phyloP scores from a whole-genome alignment of 371 early-diverging fungal genomes.

The Haplosporangium sp. region DNA sequence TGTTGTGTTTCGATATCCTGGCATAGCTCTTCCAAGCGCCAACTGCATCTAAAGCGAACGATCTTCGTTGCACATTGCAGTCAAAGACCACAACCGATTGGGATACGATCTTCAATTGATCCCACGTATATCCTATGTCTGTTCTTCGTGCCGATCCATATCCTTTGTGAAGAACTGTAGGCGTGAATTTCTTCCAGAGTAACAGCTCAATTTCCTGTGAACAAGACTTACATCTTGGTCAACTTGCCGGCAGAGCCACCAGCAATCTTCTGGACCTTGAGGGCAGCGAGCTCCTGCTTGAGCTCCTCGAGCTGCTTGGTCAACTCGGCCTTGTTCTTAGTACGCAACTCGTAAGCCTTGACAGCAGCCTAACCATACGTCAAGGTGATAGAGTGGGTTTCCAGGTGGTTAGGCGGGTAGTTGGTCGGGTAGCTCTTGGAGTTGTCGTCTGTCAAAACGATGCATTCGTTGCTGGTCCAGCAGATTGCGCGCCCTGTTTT shows the following conservation, averaged over 20 bases:
- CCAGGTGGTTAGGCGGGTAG: no score
- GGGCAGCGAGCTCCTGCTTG: conserved; percentile 90
- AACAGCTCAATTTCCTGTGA: not conserved
- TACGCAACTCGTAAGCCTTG: conserved; percentile 91
- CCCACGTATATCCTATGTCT: no score
- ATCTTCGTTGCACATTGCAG: no score
- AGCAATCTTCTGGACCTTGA: conserved; percentile 92
- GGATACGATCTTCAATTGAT: no score
- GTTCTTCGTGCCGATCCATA: not conserved
- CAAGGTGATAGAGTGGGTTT: no score
- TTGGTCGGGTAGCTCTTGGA: not conserved
- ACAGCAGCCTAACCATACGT: conserved; percentile 69
- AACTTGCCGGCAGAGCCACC: conserved; percentile 80
- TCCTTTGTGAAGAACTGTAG: no score
- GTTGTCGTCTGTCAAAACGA: not conserved
- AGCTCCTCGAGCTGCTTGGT: conserved; percentile 89
- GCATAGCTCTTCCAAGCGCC: no score
- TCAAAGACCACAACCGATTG: no score
- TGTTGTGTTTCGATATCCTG: not conserved
- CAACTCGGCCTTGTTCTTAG: conserved; percentile 91
- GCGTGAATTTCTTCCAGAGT: no score
- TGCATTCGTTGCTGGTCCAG: not conserved
- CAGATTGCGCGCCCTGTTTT: not conserved
- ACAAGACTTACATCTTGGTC: conserved; percentile 77
- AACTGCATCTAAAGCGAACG: no score